phyloP scores from a whole-genome alignment of 2,329 filamentous ascomycete genomes.

The Trichoderma sp. region DNA sequence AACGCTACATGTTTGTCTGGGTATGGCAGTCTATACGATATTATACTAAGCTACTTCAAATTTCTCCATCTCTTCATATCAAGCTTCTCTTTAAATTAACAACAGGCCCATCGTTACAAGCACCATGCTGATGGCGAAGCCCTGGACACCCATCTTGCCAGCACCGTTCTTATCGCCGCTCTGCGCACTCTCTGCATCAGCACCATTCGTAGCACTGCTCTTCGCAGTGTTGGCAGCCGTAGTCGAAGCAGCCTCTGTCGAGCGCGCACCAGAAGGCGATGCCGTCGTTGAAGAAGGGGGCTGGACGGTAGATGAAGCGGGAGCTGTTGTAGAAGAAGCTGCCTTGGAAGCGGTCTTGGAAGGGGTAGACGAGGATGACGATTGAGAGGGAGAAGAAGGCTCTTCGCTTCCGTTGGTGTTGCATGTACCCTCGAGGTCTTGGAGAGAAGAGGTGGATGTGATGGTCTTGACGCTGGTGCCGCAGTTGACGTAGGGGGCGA shows the following conservation, averaged over 20 bases:
- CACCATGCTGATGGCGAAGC: not conserved
- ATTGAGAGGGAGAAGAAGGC: not conserved
- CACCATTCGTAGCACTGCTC: not conserved
- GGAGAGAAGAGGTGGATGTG: conserved; percentile 17
- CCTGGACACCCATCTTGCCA: not conserved
- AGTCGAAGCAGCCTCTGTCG: not conserved
- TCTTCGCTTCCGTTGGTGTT: not conserved
- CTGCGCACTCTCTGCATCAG: not conserved
- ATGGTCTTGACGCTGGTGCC: conserved; percentile 31
- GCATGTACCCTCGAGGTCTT: conserved; percentile 23
- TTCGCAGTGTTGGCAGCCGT: not conserved
- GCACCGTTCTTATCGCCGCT: not conserved
- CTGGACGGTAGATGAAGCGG: not conserved
- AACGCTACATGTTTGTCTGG: not conserved
- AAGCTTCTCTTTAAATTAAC: not conserved
- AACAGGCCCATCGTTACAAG: not conserved
- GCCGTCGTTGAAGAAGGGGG: not conserved
- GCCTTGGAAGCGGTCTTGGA: not conserved
- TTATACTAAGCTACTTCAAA: not conserved
- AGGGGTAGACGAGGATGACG: not conserved
- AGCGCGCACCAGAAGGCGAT: not conserved
- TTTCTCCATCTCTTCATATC: not conserved
- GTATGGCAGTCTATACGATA: not conserved
- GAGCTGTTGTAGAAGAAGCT: not conserved
- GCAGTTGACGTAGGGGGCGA: conserved; percentile 52